phyloP scores from a whole-genome alignment of 2,329 filamentous ascomycete genomes.

The Huntiella abstrusa region DNA sequence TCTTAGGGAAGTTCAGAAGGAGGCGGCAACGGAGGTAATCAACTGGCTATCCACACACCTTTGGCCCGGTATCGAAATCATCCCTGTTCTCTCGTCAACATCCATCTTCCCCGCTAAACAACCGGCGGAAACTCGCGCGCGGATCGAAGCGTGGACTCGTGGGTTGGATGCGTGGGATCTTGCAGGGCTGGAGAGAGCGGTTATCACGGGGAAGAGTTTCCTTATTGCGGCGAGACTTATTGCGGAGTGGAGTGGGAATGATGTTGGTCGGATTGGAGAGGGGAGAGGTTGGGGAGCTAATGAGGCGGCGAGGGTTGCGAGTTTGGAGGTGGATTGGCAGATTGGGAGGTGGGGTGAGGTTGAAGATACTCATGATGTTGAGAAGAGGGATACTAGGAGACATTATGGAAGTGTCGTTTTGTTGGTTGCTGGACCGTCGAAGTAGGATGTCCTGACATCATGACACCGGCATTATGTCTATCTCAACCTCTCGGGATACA shows the following conservation, averaged over 20 bases:
- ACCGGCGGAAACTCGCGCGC: constrained; percentile 51
- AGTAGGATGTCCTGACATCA: background rate
- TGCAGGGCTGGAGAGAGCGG: constrained; percentile 66
- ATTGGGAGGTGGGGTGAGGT: constrained; percentile 87
- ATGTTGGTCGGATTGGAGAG: constrained; percentile 20
- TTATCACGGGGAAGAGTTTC: constrained; percentile 73
- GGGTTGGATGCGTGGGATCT: constrained; percentile 62
- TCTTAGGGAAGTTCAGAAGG: constrained; percentile 54
- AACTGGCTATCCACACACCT: constrained; percentile 50
- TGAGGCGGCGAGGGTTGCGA: constrained; percentile 60
- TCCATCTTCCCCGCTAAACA: constrained; percentile 63
- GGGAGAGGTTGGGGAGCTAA: constrained; percentile 51
- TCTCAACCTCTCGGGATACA: too few relatives aligned
- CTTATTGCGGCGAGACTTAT: constrained; percentile 59
- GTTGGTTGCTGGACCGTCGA: constrained; percentile 45
- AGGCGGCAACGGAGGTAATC: constrained; percentile 50
- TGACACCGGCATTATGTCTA: too few relatives aligned
- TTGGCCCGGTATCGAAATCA: constrained; percentile 68
- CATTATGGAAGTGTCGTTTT: constrained; percentile 78
- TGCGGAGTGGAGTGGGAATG: constrained; percentile 69
- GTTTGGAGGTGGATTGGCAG: constrained; percentile 78
- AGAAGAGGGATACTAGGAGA: constrained; percentile 70
- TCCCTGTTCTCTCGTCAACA: constrained; percentile 59
- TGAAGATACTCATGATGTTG: constrained; percentile 93
- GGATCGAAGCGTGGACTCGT: constrained; percentile 60